phyloP scores from a whole-genome alignment of 208 protist species.

The Trichomonas tenax region DNA sequence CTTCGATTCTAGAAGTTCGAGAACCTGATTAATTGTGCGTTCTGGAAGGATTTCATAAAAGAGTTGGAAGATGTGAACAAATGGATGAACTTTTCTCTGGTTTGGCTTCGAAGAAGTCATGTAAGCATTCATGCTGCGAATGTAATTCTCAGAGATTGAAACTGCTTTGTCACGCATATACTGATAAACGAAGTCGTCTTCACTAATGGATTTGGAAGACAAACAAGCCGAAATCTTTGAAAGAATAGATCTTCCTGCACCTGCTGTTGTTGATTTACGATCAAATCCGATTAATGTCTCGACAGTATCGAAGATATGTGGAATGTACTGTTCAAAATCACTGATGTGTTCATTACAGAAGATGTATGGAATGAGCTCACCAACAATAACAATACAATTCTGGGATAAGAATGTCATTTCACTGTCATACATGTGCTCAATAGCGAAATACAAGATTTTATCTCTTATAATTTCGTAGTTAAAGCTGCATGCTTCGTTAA shows the following conservation, averaged over 20 bases:
- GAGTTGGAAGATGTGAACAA: not conserved
- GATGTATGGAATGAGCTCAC: not conserved
- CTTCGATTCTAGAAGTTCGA: not conserved
- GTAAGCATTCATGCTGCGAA: not conserved
- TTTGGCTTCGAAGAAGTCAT: not conserved
- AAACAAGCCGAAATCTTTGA: not conserved
- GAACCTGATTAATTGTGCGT: not conserved
- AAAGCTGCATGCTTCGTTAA: not conserved
- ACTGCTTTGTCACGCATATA: not conserved
- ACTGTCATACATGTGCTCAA: not conserved
- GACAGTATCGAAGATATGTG: not conserved
- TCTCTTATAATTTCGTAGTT: not conserved
- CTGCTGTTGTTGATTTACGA: not conserved
- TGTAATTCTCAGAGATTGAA: not conserved
- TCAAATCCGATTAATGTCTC: not conserved
- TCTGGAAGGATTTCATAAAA: not conserved
- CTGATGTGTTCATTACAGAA: not conserved
- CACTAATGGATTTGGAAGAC: not conserved
- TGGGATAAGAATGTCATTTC: not conserved
- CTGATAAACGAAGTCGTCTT: not conserved
- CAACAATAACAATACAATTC: not conserved
- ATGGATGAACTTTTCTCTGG: not conserved
- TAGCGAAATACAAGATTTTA: not conserved
- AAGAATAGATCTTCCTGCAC: not conserved
- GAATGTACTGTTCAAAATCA: not conserved